Conservation (phyloP, 345 rosid genomes). For the Pistacia atlantica region DNA sequence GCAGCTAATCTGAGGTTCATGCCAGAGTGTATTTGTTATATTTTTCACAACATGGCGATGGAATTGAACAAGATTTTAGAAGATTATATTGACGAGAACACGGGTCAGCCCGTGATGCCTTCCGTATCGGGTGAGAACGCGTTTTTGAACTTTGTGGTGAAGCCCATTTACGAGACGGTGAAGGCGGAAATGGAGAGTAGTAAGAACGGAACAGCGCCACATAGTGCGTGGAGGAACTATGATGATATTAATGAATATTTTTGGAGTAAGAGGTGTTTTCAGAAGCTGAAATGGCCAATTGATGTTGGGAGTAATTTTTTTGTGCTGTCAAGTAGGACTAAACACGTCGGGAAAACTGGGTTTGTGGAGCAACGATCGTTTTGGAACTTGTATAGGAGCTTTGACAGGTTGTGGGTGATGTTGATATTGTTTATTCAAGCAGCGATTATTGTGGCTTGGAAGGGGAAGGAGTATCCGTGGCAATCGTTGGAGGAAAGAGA, state of each 20-base stretch:
- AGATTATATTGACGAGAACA: conserved; percentile 84
- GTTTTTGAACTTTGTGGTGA: conserved; percentile 66
- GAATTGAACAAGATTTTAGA: conserved; percentile 81
- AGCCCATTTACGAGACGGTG: conserved; percentile 78
- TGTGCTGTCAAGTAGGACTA: conserved; percentile 47
- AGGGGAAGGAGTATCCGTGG: conserved; percentile 61
- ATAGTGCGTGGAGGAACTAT: conserved; percentile 88
- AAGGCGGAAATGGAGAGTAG: conserved; percentile 82
- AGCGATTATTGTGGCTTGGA: conserved; percentile 78
- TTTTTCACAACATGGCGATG: conserved; percentile 92
- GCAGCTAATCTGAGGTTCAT: conserved; percentile 82
- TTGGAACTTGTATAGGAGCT: conserved; percentile 83
- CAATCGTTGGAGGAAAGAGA: conserved; percentile 42
- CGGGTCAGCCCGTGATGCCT: conserved; percentile 84
- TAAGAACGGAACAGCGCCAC: conserved; percentile 92
- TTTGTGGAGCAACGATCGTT: conserved; percentile 96
- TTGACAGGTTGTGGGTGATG: conserved; percentile 89
- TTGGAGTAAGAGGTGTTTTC: conserved; percentile 88
- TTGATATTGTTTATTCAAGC: conserved; percentile 76
- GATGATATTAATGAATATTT: conserved; percentile 96
- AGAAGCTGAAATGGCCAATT: conserved; percentile 87
- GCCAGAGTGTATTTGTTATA: conserved; percentile 87
- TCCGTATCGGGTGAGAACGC: conserved; percentile 81
- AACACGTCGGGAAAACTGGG: conserved; percentile 92
- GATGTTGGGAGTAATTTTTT: conserved; percentile 77